Conservation (phyloP, 371 early-diverging fungal genomes). For the Mortierella sp. region DNA sequence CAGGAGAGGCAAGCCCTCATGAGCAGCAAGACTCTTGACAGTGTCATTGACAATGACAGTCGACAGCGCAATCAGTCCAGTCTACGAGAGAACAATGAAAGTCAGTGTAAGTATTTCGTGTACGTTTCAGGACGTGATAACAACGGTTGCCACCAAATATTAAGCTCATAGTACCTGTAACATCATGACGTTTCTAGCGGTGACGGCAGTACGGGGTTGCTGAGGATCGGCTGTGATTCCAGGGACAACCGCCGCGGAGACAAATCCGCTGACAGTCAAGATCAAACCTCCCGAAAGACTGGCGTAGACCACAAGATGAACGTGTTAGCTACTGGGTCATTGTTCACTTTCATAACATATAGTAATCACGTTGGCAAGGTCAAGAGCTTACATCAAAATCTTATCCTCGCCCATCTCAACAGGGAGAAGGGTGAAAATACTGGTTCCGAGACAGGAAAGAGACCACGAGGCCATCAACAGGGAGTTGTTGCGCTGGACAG, state of each 20-base stretch:
- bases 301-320: neutral
- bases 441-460: slow-evolving; percentile 74
- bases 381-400: slow-evolving; percentile 73
- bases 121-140: neutral
- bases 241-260: slow-evolving; percentile 57
- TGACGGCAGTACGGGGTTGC: slow-evolving; percentile 34
- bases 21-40: slow-evolving; percentile 63
- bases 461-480: slow-evolving; percentile 72
- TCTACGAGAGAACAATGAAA: slow-evolving; percentile 11
- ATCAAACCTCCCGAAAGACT: slow-evolving; percentile 62
- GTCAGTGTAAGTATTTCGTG: neutral
- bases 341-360: neutral
- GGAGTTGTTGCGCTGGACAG: slow-evolving; percentile 64
- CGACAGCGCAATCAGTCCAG: slow-evolving; percentile 51
- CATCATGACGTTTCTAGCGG: slow-evolving; percentile 59
- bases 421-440: slow-evolving; percentile 89
- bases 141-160: too few relatives aligned
- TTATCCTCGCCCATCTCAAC: slow-evolving; percentile 88
- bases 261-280: slow-evolving; percentile 62
- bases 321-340: neutral
- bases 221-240: slow-evolving; percentile 27
- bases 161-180: slow-evolving; percentile 49
- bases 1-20: slow-evolving; percentile 76
- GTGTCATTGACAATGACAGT: slow-evolving; percentile 67
- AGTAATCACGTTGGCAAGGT: neutral